A percentile compares a stretch with the other conserved stretches of the same genome.
Conservation (phyloP, 2,329 filamentous ascomycete species). For the Falciphora oryzae region DNA sequence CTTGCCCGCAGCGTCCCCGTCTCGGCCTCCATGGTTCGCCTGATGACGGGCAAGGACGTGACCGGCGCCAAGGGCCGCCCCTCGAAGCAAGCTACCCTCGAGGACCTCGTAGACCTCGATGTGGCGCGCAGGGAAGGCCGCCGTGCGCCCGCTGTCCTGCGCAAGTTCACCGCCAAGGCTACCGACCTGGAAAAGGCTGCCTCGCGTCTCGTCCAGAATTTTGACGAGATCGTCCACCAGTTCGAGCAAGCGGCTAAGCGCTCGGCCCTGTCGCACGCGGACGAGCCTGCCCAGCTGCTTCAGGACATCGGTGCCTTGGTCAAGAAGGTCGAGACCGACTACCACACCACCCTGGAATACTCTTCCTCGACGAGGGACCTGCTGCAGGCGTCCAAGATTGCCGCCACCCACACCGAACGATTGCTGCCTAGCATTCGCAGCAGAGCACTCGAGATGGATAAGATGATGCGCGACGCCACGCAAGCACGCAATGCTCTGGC, state of each 20-base stretch:
- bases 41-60: slow-evolving; percentile 50
- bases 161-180: slow-evolving; percentile 54
- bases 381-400: slow-evolving; percentile 57
- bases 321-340: slow-evolving; percentile 82
- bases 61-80: slow-evolving; percentile 32
- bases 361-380: slow-evolving; percentile 56
- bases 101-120: slow-evolving; percentile 70
- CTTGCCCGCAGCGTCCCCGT: slow-evolving; percentile 60
- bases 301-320: slow-evolving; percentile 82
- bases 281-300: slow-evolving; percentile 63
- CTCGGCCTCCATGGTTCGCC: slow-evolving; percentile 58
- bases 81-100: slow-evolving; percentile 52
- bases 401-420: slow-evolving; percentile 57
- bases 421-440: slow-evolving; percentile 53
- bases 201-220: slow-evolving; percentile 53
- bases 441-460: slow-evolving; percentile 55
- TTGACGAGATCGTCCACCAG: slow-evolving; percentile 54
- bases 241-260: slow-evolving; percentile 55
- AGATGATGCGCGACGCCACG: slow-evolving; percentile 51
- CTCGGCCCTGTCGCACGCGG: slow-evolving; percentile 49
- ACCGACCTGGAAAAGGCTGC: slow-evolving; percentile 56
- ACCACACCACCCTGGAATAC: slow-evolving; percentile 68
- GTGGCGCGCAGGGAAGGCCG: slow-evolving; percentile 67
- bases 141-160: slow-evolving; percentile 51
- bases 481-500: slow-evolving; percentile 64